phyloP scores from a whole-genome alignment of 2,329 filamentous ascomycete genomes.

The Aspergillus sp. region DNA sequence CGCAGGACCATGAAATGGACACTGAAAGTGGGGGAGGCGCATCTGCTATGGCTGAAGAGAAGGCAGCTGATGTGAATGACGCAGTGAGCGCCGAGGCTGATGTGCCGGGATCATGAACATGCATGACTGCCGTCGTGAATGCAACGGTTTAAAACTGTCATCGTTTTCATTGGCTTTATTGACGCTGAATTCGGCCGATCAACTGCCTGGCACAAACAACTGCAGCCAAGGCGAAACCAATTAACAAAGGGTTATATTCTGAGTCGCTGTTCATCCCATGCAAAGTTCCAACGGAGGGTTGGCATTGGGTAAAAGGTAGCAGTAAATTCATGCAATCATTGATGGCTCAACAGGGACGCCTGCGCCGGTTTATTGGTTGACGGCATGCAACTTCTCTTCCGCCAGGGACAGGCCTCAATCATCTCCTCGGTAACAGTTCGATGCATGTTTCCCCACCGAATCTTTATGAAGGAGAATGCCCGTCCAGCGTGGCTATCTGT shows the following conservation, averaged over 20 bases:
- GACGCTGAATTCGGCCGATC: neutral
- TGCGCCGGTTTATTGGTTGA: neutral
- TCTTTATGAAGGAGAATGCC: neutral
- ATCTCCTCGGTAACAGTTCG: neutral
- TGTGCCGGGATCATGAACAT: constrained; percentile 17
- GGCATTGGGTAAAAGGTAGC: neutral
- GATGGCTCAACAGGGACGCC: neutral
- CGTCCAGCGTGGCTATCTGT: neutral
- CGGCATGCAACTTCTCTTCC: neutral
- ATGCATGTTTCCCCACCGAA: neutral
- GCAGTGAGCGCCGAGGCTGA: constrained; percentile 5
- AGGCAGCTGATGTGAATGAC: constrained; percentile 11
- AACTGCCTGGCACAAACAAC: too few relatives aligned
- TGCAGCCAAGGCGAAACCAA: neutral
- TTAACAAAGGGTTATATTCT: neutral
- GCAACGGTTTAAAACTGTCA: neutral
- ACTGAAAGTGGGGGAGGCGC: constrained; percentile 8
- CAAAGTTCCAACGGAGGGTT: neutral
- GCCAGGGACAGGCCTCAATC: neutral
- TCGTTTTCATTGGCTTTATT: constrained; percentile 7
- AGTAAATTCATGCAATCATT: neutral
- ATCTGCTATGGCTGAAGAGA: constrained; percentile 9
- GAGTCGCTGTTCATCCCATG: neutral
- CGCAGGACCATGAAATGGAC: constrained; percentile 7
- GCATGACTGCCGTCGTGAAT: neutral